Evolutionary conservation across 441 rosid species (phyloP), one percentile per base, ranked within the genome.

Genomic region (Gossypium davidsonii): DNA sequence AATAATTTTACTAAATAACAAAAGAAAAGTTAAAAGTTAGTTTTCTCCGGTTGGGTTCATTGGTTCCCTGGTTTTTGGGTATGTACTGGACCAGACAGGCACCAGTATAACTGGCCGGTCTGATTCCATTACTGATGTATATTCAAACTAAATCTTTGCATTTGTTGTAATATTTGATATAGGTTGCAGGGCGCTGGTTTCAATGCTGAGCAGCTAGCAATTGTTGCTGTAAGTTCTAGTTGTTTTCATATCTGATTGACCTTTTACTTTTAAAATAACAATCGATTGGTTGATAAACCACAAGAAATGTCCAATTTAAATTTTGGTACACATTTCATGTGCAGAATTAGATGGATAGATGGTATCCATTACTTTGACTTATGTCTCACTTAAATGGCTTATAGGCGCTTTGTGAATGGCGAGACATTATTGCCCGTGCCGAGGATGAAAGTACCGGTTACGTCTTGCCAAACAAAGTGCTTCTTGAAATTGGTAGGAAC

Each of bases 401-500:
- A 71, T 77, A 94, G 99, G 98, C 89, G 31, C 94, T 94, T 48
- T 89, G 57, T 80, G 87, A 86, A 76, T 94, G 99, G 99, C 88
- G 97, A 73, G 98, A 94, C 86, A 81, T 4, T 58, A 79, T 91
- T 83, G 98, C 96, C 63, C 96, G 98, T 70, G 76, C 82, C 25
- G 89, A 91, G 75, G 99, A 94, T 78, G 99, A 94, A 79, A 92
- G 99, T 82, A 92, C 98, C 21, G 98, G 99, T 25, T 94, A 80
- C 79, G 84, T 94, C 75, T 80, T 94, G 79, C 97, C 98, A 23
- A 94, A 94, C 79, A 94, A 82, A 86, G 82, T 84, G 71, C 97
- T 94, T 73, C 80, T 92, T 81, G 94, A 91, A 74, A 84, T 94
- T 31, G 99, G 99, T 94, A 85, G 56, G 75, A 69, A 71, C 44